Conservation (phyloP, 495 filamentous ascomycete genomes). For the Annulohypoxylon stygium region DNA sequence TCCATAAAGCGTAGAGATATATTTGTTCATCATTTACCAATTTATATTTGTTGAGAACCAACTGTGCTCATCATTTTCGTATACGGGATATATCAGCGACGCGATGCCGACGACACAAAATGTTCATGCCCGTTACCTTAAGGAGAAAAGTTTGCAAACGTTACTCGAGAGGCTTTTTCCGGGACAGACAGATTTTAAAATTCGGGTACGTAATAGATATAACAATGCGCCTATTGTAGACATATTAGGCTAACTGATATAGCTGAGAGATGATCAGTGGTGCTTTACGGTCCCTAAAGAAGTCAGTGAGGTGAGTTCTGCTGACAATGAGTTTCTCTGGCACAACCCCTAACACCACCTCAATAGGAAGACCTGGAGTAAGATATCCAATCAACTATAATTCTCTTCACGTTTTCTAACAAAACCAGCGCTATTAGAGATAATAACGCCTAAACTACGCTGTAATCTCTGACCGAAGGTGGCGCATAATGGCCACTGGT, state of each 20-base stretch:
- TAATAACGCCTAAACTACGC: slow-evolving; percentile 25
- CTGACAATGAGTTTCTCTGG: neutral
- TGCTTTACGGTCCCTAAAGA: slow-evolving; percentile 52
- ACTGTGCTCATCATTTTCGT: neutral
- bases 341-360: slow-evolving; percentile 4
- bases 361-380: slow-evolving; percentile 51
- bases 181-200: slow-evolving; percentile 49
- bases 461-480: slow-evolving; percentile 4
- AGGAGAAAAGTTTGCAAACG: slow-evolving; percentile 48
- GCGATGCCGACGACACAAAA: slow-evolving; percentile 43
- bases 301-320: slow-evolving; percentile 50
- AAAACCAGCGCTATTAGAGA: slow-evolving; percentile 33
- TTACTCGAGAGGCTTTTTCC: slow-evolving; percentile 55
- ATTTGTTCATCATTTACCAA: neutral
- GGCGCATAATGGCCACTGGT: neutral
- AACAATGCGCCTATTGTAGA: neutral
- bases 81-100: neutral
- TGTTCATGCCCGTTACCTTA: slow-evolving; percentile 50
- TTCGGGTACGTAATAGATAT: slow-evolving; percentile 47
- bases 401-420: slow-evolving; percentile 5
- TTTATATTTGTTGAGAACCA: neutral
- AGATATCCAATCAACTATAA: slow-evolving; percentile 8
- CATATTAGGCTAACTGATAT: slow-evolving; percentile 31
- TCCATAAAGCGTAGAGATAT: neutral
- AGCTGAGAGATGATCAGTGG: slow-evolving; percentile 56